Base-by-base conservation (phyloP, 257 asterid genomes). In the Solanum sejunctum region DNA sequence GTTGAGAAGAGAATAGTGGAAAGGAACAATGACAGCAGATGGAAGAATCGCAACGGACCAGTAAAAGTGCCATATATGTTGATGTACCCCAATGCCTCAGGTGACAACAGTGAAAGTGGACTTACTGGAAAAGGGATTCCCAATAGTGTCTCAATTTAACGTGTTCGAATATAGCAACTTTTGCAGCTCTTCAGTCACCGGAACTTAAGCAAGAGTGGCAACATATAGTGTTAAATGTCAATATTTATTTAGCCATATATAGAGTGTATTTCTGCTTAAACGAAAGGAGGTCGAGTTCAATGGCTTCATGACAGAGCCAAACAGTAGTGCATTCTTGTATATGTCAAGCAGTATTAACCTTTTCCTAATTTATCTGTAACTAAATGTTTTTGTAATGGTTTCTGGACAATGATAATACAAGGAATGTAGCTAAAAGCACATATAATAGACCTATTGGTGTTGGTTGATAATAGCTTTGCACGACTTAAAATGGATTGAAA, bases 61-160 rank as follows among this genome's bases (percentile, higher is more conserved):
- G 90, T 85, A 26, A 58, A 88, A 69, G 66, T 85, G 49, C 90
- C 88, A 18, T 88, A 88, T 81, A 88, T 81, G 26, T 79, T 88
- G 73, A 85, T 88, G 21, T 85, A 85, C 82, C 90, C 90, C 10
- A 88, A 83, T 78, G 79, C 86, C 20, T 83, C 86, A 39, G 84
- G 81, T 45, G 55, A n/a, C 23, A 85, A 47, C 43, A 80, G 61
- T 63, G 83, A 70, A 56, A 56, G 64, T 6, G 90, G 90, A 77
- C 88, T 85, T 57, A 88, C 90, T 15, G 90, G 86, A 63, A 83
- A 64, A 64, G 90, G 90, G 85, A 88, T 88, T 77, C 90, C 90
- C 17, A 88, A 88, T 43, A 85, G 88, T 70, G 80, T 85, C 54
- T 80, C 88, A 36, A 83, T 88, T 18, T 85, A 81, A n/a, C n/a